phyloP scores from a whole-genome alignment of 768 basidiomycete species.

The Russula emetica region DNA sequence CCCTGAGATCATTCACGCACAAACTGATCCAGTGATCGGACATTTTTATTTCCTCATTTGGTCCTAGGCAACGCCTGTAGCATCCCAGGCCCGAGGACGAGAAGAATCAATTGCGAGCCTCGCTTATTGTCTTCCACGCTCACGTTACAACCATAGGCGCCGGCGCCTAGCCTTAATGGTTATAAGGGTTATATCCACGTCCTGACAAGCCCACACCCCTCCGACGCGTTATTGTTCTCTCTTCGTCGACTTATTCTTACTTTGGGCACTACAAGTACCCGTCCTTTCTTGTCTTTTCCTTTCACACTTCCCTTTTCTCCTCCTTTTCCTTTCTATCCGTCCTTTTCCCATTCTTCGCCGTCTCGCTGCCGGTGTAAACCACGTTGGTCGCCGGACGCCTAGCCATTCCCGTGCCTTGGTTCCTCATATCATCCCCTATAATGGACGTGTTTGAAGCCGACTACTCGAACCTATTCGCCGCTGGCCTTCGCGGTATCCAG shows the following conservation, averaged over 20 bases:
- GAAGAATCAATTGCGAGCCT: background rate
- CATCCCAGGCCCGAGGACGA: slow-evolving; percentile 5
- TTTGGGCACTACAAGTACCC: slow-evolving; percentile 22
- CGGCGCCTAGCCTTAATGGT: slow-evolving; percentile 22
- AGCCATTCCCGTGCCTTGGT: background rate
- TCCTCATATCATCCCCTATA: background rate
- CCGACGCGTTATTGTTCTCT: slow-evolving; percentile 16
- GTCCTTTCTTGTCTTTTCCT: slow-evolving; percentile 13
- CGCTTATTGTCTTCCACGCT: slow-evolving; percentile 5
- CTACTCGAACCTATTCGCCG: slow-evolving; percentile 27
- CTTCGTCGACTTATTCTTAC: background rate
- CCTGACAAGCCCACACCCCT: background rate
- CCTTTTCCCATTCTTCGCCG: slow-evolving; percentile 8
- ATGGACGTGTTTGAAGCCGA: slow-evolving; percentile 21
- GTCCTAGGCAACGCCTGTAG: slow-evolving; percentile 5
- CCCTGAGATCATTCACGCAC: background rate
- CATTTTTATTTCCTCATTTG: slow-evolving; percentile 3
- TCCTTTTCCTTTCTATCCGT: slow-evolving; percentile 18
- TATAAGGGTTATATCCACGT: slow-evolving; percentile 12
- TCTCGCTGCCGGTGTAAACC: background rate
- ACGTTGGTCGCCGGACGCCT: slow-evolving; percentile 5
- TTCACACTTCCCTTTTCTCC: slow-evolving; percentile 12
- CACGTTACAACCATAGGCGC: background rate
- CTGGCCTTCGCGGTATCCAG: slow-evolving; percentile 24
- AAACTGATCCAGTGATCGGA: slow-evolving; percentile 15